A percentile compares a stretch with the other conserved stretches of the same genome.
Conservation (phyloP, 768 basidiomycete genomes). For the Mycena kentingensis region DNA sequence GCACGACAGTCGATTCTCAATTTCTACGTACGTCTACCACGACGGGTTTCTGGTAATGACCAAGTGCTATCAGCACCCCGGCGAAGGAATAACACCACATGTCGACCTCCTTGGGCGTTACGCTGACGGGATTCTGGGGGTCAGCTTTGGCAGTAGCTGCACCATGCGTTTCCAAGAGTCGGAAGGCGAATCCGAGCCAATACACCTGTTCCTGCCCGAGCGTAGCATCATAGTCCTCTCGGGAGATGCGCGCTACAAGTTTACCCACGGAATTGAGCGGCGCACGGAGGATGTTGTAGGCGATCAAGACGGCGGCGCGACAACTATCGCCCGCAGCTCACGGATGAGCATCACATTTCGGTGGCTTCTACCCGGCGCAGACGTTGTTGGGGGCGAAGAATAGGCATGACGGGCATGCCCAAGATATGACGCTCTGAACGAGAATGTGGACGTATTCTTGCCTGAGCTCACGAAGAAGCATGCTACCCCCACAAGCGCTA, state of each 20-base stretch:
- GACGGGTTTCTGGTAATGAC: too few relatives aligned
- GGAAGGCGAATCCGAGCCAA: not conserved
- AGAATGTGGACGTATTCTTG: too few relatives aligned
- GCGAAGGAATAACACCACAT: slow-evolving; percentile 87
- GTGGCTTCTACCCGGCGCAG: slow-evolving; percentile 84
- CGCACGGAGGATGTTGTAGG: slow-evolving; percentile 60
- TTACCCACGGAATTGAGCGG: slow-evolving; percentile 86
- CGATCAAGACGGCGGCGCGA: slow-evolving; percentile 17
- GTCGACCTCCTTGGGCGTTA: slow-evolving; percentile 84
- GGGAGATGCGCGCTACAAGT: slow-evolving; percentile 79
- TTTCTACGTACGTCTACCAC: too few relatives aligned
- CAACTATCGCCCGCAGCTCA: slow-evolving; percentile 52
- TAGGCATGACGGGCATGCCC: too few relatives aligned
- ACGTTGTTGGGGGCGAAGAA: slow-evolving; percentile 59
- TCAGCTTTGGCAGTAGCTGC: slow-evolving; percentile 79
- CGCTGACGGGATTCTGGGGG: slow-evolving; percentile 86
- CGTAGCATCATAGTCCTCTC: slow-evolving; percentile 77
- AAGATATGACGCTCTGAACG: too few relatives aligned
- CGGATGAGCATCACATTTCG: slow-evolving; percentile 85
- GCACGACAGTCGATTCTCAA: slow-evolving; percentile 90
- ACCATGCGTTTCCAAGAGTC: slow-evolving; percentile 72
- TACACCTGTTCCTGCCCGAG: slow-evolving; percentile 66
- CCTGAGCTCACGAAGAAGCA: too few relatives aligned
- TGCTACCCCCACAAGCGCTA: too few relatives aligned
- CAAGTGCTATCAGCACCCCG: too few relatives aligned